Conservation (phyloP, 2,329 filamentous ascomycete species). For the Colletotrichum gloeosporioides region DNA sequence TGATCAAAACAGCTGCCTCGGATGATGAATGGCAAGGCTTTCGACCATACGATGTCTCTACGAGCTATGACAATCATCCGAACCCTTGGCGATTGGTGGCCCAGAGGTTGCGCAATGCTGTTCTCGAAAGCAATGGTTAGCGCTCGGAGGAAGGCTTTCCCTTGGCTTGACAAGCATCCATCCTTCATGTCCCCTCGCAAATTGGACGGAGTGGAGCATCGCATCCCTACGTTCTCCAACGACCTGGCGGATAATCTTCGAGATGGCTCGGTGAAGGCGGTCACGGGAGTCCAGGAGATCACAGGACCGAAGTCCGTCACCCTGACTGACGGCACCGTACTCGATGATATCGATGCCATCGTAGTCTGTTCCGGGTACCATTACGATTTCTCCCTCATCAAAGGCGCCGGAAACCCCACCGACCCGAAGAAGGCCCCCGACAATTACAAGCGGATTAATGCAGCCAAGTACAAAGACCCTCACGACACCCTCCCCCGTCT, state of each 20-base stretch:
- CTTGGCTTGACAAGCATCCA: conserved; percentile 11
- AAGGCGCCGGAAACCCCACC: conserved; percentile 31
- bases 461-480: conserved; percentile 24
- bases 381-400: conserved; percentile 32
- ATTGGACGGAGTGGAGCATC: conserved; percentile 22
- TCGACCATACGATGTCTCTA: conserved; percentile 12
- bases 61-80: background rate
- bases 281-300: conserved; percentile 31
- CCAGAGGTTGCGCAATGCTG: background rate
- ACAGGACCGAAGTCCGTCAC: conserved; percentile 31
- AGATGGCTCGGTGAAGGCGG: conserved; percentile 29
- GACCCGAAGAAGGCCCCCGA: conserved; percentile 31
- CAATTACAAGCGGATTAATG: conserved; percentile 26
- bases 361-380: conserved; percentile 37
- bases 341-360: conserved; percentile 38
- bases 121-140: background rate
- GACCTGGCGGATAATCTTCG: conserved; percentile 31
- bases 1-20: background rate
- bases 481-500: conserved; percentile 31
- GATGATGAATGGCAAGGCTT: background rate
- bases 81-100: background rate
- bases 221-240: conserved; percentile 32
- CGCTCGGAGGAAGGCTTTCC: conserved; percentile 2
- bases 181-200: background rate
- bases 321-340: conserved; percentile 32